Evolutionary conservation across 139 green algal species (phyloP).

Genomic region (Axilococcus clingmanii): DNA sequence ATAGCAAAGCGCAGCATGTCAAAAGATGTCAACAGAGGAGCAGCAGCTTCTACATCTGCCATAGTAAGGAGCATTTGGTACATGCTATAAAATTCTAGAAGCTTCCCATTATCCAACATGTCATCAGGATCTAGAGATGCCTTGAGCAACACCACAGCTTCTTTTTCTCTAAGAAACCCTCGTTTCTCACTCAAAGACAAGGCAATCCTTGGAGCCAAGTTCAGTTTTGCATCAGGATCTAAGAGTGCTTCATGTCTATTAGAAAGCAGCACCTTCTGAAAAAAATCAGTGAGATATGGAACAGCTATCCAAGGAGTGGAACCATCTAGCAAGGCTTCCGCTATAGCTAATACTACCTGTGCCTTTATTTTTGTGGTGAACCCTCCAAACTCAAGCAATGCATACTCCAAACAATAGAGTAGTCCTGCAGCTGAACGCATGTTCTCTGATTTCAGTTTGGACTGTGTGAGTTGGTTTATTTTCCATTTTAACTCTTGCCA

Average conservation of each 20-base stretch:
- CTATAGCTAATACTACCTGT: conserved; percentile 24
- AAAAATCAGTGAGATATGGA: conserved; percentile 1
- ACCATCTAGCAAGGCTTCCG: conserved; percentile 23
- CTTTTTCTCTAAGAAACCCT: conserved; percentile 4
- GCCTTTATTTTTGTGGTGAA: conserved; percentile 2
- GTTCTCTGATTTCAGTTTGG: too few relatives aligned
- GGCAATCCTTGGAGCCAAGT: neutral
- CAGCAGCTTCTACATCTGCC: too few relatives aligned
- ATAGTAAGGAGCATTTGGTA: conserved; percentile 8
- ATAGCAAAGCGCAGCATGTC: conserved; percentile 17
- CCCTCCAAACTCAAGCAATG: conserved; percentile 22
- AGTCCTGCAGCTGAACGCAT: conserved; percentile 2
- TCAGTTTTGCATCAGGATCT: conserved; percentile 6
- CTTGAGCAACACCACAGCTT: conserved; percentile 20
- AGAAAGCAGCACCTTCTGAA: conserved; percentile 3
- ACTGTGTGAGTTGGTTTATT: too few relatives aligned
- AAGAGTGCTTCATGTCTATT: neutral
- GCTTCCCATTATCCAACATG: conserved; percentile 12
- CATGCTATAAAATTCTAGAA: conserved; percentile 12
- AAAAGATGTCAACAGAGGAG: conserved; percentile 17
- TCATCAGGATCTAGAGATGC: conserved; percentile 16
- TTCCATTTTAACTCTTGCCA: too few relatives aligned
- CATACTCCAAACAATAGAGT: conserved; percentile 17
- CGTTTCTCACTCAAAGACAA: neutral
- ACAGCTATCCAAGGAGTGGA: conserved; percentile 16